A percentile compares a stretch with the other conserved stretches of the same genome.
These are phyloP conservation scores for Aspergillus melleus DNA, from an alignment of 2,329 filamentous ascomycete species.

Conservation along the genomic window DNA sequence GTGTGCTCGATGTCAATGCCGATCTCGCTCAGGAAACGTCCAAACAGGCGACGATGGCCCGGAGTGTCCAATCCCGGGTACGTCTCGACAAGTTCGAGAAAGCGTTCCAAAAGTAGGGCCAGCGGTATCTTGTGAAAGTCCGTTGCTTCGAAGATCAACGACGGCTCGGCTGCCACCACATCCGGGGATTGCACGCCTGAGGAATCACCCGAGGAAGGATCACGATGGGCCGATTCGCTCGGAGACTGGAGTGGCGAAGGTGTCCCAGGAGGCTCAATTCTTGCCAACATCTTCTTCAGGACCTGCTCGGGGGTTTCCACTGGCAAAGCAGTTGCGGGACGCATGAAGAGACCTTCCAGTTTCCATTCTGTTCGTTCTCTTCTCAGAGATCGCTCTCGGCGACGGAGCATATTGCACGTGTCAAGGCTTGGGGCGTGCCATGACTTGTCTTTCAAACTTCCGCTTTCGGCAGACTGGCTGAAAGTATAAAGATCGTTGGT, in stretches of 20 bases:
- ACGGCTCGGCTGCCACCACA: constrained; percentile 5
- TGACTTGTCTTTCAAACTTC: constrained; percentile 11
- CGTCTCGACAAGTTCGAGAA: constrained; percentile 13
- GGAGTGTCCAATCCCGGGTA: constrained; percentile 21
- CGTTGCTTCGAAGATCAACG: constrained; percentile 6
- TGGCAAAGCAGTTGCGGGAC: constrained; percentile 5
- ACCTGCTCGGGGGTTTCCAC: constrained; percentile 1
- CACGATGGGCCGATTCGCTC: not conserved
- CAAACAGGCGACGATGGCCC: constrained; percentile 17
- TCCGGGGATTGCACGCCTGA: constrained; percentile 10
- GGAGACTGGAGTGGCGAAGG: not conserved
- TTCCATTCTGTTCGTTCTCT: constrained; percentile 13
- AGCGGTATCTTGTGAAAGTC: constrained; percentile 16
- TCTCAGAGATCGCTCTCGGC: constrained; percentile 13
- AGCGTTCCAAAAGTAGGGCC: constrained; percentile 12
- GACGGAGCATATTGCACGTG: constrained; percentile 21
- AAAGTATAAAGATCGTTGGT: constrained; percentile 26
- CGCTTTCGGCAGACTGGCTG: constrained; percentile 17
- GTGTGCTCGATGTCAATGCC: constrained; percentile 6
- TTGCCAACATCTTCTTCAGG: constrained; percentile 13
- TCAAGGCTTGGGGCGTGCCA: constrained; percentile 22
- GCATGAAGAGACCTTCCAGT: constrained; percentile 21
- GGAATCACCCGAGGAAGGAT: not conserved
- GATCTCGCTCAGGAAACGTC: constrained; percentile 14
- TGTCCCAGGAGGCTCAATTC: not conserved